These are phyloP conservation scores for Phytophthora hybrid DNA, from an alignment of 352 stramenopile genomes.

Conservation along the genomic window DNA sequence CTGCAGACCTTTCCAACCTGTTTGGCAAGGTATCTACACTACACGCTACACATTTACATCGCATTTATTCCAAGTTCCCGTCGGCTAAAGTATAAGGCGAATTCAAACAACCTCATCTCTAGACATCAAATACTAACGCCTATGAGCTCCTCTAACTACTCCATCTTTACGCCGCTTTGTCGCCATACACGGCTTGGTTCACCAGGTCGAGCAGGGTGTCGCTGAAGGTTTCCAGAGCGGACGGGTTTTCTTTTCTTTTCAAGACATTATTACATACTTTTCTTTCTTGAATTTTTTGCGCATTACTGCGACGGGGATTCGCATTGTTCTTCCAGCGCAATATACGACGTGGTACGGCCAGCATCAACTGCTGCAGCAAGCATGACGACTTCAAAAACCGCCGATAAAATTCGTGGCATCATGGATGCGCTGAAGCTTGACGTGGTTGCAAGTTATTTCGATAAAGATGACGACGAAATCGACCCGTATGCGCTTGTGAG, in stretches of 20 bases:
- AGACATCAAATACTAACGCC: constrained; percentile 15
- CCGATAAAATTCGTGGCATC: background rate
- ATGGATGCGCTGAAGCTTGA: background rate
- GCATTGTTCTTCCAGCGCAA: background rate
- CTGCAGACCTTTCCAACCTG: constrained; percentile 8
- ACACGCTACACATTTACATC: constrained; percentile 20
- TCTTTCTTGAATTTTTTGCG: background rate
- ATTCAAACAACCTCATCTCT: constrained; percentile 12
- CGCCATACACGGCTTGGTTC: constrained; percentile 46
- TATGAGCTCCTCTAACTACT: constrained; percentile 4
- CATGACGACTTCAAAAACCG: background rate
- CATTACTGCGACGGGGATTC: background rate
- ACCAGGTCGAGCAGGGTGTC: constrained; percentile 68
- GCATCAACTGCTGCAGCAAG: background rate
- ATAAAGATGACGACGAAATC: background rate
- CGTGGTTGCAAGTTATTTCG: background rate
- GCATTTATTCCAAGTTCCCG: constrained; percentile 32
- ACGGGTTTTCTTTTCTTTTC: too few species aligned
- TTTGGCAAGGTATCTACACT: constrained; percentile 23
- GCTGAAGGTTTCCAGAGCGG: constrained; percentile 66
- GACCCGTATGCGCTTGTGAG: background rate
- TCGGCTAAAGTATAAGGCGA: constrained; percentile 36
- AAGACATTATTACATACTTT: background rate
- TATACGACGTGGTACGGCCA: background rate
- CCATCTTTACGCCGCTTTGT: constrained; percentile 24